Percentiles rank a stretch among this genome's conserved stretches.
These are phyloP conservation scores for Dillenia suffruticosa DNA, from an alignment of 164 flowering plant species.

Conservation along the genomic window DNA sequence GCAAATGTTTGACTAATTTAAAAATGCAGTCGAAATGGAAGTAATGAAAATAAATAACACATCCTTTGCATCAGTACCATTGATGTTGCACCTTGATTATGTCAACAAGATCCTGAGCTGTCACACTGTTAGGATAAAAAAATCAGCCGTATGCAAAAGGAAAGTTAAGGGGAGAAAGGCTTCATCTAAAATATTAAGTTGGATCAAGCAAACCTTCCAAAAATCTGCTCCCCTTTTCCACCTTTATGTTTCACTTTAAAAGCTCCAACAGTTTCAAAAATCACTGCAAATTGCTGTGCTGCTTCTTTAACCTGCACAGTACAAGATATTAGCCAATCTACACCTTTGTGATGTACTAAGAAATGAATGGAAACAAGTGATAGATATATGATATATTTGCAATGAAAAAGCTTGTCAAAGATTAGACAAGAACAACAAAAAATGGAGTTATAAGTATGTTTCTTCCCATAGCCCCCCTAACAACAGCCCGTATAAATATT, in stretches of 20 bases:
- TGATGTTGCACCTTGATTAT: constrained; percentile 91
- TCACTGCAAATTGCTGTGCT: constrained; percentile 78
- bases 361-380: too few relatives aligned
- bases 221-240: constrained; percentile 87
- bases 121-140: constrained; percentile 51
- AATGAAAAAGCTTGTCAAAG: too few relatives aligned
- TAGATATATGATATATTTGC: too few relatives aligned
- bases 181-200: neutral
- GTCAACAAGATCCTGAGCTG: constrained; percentile 93
- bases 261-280: constrained; percentile 92
- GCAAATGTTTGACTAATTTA: too few relatives aligned
- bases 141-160: neutral
- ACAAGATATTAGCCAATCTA: too few relatives aligned
- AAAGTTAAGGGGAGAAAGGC: neutral
- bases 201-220: constrained; percentile 66
- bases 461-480: too few relatives aligned
- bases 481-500: too few relatives aligned
- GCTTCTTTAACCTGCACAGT: constrained; percentile 80
- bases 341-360: too few relatives aligned
- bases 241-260: constrained; percentile 94
- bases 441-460: too few relatives aligned
- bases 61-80: constrained; percentile 37
- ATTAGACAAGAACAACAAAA: too few relatives aligned
- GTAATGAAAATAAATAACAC: too few relatives aligned
- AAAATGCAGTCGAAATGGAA: too few relatives aligned